Conservation (phyloP, 257 asterid genomes). For the Parsonsia alboflavescens region DNA sequence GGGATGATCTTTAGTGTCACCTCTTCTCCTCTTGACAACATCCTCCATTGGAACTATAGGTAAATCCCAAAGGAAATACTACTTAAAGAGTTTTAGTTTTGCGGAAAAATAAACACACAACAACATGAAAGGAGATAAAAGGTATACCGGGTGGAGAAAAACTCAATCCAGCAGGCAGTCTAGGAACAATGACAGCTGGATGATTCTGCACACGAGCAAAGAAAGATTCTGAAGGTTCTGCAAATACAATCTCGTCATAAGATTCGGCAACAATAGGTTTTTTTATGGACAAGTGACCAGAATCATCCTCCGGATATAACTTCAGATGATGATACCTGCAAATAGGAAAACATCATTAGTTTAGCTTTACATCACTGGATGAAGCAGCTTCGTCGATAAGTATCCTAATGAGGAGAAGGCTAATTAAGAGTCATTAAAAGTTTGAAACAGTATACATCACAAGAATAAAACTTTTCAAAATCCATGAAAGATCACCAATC, state of each 20-base stretch:
- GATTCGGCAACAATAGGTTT: slow-evolving; percentile 80
- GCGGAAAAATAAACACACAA: not conserved
- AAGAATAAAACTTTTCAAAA: not conserved
- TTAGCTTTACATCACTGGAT: not conserved
- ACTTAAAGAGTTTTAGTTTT: not conserved
- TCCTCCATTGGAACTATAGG: slow-evolving; percentile 55
- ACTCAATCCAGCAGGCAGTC: slow-evolving; percentile 52
- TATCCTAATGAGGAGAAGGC: not conserved
- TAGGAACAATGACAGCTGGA: slow-evolving; percentile 67
- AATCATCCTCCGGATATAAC: slow-evolving; percentile 80
- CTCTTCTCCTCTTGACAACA: slow-evolving; percentile 45
- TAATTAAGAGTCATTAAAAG: not conserved
- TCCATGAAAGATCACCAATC: not conserved
- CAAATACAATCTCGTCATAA: slow-evolving; percentile 78
- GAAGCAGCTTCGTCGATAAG: not conserved
- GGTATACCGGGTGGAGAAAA: slow-evolving; percentile 62
- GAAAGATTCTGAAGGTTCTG: slow-evolving; percentile 78
- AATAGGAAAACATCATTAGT: slow-evolving; percentile 1
- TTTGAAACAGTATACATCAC: not conserved
- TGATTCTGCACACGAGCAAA: slow-evolving; percentile 72
- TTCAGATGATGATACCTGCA: slow-evolving; percentile 80
- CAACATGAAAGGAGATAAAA: slow-evolving; percentile 10
- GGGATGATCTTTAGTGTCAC: slow-evolving; percentile 75
- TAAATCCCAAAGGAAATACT: slow-evolving; percentile 10
- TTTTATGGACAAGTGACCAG: slow-evolving; percentile 67